Conservation (phyloP, 441 rosid genomes). For the Populus hybrid region DNA sequence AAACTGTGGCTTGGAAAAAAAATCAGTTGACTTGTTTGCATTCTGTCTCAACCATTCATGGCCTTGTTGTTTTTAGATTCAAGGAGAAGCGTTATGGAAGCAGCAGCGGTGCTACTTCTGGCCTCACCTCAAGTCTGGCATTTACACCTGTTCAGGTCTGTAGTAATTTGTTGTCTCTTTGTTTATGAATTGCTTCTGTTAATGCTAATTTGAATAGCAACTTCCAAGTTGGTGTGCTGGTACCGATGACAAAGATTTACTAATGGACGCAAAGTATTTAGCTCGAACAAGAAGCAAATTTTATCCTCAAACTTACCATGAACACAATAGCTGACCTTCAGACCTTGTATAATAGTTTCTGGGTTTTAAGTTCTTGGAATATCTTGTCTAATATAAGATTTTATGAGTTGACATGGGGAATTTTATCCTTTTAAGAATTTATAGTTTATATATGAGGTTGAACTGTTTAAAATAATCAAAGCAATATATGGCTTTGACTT, state of each 20-base stretch:
- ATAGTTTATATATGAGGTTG: neutral
- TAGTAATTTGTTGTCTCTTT: neutral
- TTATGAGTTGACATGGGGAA: neutral
- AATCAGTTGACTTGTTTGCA: neutral
- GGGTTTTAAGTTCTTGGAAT: neutral
- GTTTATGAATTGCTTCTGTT: neutral
- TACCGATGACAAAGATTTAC: neutral
- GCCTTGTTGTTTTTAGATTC: constrained; percentile 45
- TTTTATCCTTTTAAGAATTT: neutral
- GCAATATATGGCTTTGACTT: neutral
- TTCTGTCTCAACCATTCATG: neutral
- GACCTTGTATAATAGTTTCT: neutral
- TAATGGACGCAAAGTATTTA: neutral
- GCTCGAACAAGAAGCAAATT: neutral
- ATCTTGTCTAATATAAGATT: neutral
- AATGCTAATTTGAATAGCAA: neutral
- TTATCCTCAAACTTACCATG: neutral
- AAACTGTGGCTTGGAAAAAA: neutral
- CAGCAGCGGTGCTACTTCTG: constrained; percentile 90
- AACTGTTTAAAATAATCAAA: neutral
- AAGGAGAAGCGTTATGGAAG: constrained; percentile 66
- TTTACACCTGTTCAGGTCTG: constrained; percentile 94
- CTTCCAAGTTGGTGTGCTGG: neutral
- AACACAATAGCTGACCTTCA: neutral
- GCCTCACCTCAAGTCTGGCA: constrained; percentile 90